Evolutionary conservation across 331 rosid genomes (phyloP).

Genomic region (Saraca asoca): DNA sequence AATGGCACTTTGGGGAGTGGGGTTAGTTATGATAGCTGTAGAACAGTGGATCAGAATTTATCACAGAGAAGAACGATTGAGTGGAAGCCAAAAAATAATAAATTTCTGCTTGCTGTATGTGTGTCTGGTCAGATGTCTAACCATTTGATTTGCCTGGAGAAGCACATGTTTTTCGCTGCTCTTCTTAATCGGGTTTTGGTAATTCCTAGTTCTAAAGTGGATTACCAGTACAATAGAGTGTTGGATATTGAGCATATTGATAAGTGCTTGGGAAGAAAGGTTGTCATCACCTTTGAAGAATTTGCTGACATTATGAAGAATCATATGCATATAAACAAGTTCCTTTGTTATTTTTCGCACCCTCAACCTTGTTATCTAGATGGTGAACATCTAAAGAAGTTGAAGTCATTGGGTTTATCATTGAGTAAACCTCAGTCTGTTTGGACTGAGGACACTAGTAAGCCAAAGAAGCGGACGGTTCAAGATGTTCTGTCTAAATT

Average conservation of each 20-base stretch:
- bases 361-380: constrained; percentile 82
- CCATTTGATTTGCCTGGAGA: constrained; percentile 92
- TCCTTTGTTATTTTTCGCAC: constrained; percentile 69
- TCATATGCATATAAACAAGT: constrained; percentile 67
- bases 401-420: constrained; percentile 65
- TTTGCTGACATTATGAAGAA: constrained; percentile 62
- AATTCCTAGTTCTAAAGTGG: constrained; percentile 82
- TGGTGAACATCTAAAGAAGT: constrained; percentile 67
- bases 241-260: constrained; percentile 77
- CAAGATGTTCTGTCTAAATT: constrained; percentile 73
- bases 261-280: constrained; percentile 79
- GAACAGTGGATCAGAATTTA: constrained; percentile 62
- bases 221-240: constrained; percentile 69
- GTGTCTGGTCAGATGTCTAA: constrained; percentile 94
- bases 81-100: constrained; percentile 76
- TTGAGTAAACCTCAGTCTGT: constrained; percentile 61
- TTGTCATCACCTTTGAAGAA: constrained; percentile 73
- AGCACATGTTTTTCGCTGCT: constrained; percentile 95
- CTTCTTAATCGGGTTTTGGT: constrained; percentile 73
- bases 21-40: constrained; percentile 53
- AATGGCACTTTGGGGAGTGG: constrained; percentile 44
- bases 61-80: constrained; percentile 65
- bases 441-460: constrained; percentile 75
- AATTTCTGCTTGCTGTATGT: constrained; percentile 76
- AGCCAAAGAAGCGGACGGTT: constrained; percentile 65